Conservation (phyloP, 1,139 yeast genomes). For the Hansenula sp. region DNA sequence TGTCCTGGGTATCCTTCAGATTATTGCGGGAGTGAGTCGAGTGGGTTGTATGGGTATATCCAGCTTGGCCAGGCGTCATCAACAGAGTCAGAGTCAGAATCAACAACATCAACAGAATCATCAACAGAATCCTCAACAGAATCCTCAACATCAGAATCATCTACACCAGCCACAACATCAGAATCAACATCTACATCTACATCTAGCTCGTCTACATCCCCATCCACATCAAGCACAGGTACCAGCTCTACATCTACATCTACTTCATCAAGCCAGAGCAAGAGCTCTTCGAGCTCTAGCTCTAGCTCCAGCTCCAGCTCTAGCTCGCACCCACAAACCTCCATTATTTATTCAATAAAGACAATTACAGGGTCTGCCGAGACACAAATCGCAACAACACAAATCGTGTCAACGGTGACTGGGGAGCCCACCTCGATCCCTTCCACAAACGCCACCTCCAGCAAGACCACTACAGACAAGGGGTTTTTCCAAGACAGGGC, state of each 20-base stretch:
- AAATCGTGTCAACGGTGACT: slow-evolving; percentile 24
- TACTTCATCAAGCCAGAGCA: slow-evolving; percentile 3
- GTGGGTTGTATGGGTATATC: slow-evolving; percentile 40
- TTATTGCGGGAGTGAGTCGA: slow-evolving; percentile 36
- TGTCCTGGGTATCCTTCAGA: slow-evolving; percentile 43
- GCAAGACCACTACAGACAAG: background rate
- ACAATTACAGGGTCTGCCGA: slow-evolving; percentile 25
- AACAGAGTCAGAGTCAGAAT: background rate
- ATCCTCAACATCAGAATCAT: slow-evolving; percentile 1
- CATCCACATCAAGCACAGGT: slow-evolving; percentile 6
- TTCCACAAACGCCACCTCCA: slow-evolving; percentile 3
- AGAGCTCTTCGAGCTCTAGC: slow-evolving; percentile 1
- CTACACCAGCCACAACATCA: background rate
- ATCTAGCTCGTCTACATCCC: slow-evolving; percentile 1
- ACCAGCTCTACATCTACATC: slow-evolving; percentile 7
- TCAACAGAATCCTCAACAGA: slow-evolving; percentile 4
- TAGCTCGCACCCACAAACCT: slow-evolving; percentile 11
- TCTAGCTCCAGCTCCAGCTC: slow-evolving; percentile 5
- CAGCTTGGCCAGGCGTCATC: slow-evolving; percentile 24
- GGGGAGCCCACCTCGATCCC: slow-evolving; percentile 15
- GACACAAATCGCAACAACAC: slow-evolving; percentile 22
- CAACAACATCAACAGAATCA: background rate
- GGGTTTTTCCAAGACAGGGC: slow-evolving; percentile 33
- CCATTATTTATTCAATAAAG: slow-evolving; percentile 24
- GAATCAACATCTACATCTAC: background rate